Conservation (phyloP, 208 protist genomes). For the Jaenimonas drosophilae region DNA sequence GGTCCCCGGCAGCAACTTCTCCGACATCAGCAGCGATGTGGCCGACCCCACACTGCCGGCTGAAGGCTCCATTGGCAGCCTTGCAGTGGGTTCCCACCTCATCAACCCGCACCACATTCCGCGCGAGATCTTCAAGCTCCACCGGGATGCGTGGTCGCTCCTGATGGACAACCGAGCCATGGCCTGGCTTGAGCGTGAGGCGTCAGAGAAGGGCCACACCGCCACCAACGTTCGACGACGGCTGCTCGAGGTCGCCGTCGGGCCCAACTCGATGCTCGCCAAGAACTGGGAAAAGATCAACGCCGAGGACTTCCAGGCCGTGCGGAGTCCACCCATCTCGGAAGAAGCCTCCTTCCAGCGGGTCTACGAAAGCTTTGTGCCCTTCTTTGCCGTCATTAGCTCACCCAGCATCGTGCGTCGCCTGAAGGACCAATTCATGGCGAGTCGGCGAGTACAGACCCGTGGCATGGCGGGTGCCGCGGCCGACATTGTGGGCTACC, state of each 20-base stretch:
- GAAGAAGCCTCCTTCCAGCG: conserved; percentile 35
- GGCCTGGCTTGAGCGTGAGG: conserved; percentile 79
- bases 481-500: conserved; percentile 51
- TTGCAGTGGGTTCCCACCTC: too few species aligned
- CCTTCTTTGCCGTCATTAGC: conserved; percentile 76
- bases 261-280: conserved; percentile 5
- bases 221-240: conserved; percentile 53
- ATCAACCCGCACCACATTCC: conserved; percentile 30
- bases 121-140: conserved; percentile 32
- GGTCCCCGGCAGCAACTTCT: neutral
- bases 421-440: conserved; percentile 18
- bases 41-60: neutral
- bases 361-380: conserved; percentile 64
- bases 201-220: conserved; percentile 37
- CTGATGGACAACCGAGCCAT: conserved; percentile 81
- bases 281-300: neutral
- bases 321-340: conserved; percentile 5
- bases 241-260: conserved; percentile 54
- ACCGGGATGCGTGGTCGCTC: conserved; percentile 70
- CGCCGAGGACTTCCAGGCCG: neutral
- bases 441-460: conserved; percentile 18
- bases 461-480: conserved; percentile 6
- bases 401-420: conserved; percentile 29
- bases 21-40: neutral
- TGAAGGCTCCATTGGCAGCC: too few species aligned